phyloP scores from a whole-genome alignment of 1,139 yeast species.

The Meyerozyma elateridarum region DNA sequence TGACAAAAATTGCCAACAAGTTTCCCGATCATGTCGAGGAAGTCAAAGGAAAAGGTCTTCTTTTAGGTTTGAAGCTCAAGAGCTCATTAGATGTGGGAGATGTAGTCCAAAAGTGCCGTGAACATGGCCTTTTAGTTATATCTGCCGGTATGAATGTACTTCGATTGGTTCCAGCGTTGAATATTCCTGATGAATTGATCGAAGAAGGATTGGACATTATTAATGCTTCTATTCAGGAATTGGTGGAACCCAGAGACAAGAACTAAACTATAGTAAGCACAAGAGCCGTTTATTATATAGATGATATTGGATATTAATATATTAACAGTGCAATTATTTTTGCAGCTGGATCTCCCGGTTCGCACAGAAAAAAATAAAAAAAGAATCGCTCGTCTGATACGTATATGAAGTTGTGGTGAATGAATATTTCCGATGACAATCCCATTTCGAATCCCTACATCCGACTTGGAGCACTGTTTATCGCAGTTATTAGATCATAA shows the following conservation, averaged over 20 bases:
- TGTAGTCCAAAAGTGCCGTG: slow-evolving; percentile 65
- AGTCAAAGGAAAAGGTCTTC: slow-evolving; percentile 83
- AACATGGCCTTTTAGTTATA: slow-evolving; percentile 74
- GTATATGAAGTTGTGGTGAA: too few species aligned
- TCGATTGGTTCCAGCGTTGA: slow-evolving; percentile 89
- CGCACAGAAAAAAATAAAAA: too few species aligned
- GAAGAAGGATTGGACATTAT: slow-evolving; percentile 68
- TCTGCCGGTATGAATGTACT: slow-evolving; percentile 90
- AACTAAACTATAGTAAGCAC: too few species aligned
- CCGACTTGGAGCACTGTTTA: slow-evolving; percentile 43
- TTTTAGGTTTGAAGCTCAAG: slow-evolving; percentile 76
- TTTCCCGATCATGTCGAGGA: slow-evolving; percentile 58
- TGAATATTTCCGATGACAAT: slow-evolving; percentile 37
- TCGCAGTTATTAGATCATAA: slow-evolving; percentile 39
- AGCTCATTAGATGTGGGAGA: slow-evolving; percentile 55
- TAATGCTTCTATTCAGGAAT: slow-evolving; percentile 39
- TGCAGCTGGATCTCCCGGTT: too few species aligned
- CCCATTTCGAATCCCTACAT: slow-evolving; percentile 27
- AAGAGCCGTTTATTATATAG: too few species aligned
- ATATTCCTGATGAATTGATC: slow-evolving; percentile 66
- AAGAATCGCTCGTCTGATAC: too few species aligned
- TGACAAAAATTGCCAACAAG: slow-evolving; percentile 47
- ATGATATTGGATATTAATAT: too few species aligned
- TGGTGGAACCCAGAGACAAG: too few species aligned
- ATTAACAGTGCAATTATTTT: too few species aligned